These are phyloP conservation scores for Grosmannia clavigera DNA, from an alignment of 2,329 filamentous ascomycete genomes.

Conservation along the genomic window DNA sequence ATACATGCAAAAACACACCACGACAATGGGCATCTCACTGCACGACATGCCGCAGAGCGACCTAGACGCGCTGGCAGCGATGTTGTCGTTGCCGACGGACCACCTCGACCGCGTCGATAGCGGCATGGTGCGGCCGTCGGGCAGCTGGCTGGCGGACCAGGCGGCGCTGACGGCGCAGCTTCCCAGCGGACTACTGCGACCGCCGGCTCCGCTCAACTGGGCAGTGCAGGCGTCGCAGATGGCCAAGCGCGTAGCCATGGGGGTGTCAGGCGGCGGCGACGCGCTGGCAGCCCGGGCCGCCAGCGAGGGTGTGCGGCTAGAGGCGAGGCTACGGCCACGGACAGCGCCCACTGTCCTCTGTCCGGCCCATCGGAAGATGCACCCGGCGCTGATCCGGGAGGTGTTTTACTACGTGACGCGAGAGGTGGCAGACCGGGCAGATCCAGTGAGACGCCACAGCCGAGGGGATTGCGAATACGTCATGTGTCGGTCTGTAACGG, in stretches of 20 bases:
- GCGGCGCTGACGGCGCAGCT: constrained; percentile 4
- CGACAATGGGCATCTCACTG: background rate
- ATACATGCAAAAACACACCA: background rate
- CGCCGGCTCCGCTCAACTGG: constrained; percentile 18
- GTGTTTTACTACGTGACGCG: constrained; percentile 21
- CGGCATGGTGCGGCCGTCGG: background rate
- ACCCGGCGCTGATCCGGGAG: constrained; percentile 13
- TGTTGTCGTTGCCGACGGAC: constrained; percentile 2
- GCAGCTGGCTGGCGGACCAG: constrained; percentile 7
- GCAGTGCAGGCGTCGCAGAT: constrained; percentile 20
- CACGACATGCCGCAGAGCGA: background rate
- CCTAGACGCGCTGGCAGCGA: constrained; percentile 4
- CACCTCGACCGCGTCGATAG: background rate
- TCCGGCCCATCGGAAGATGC: constrained; percentile 10
- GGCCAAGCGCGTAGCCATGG: constrained; percentile 5
- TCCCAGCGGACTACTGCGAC: constrained; percentile 3
- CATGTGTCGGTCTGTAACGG: background rate
- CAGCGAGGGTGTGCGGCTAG: constrained; percentile 2
- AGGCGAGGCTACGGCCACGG: background rate
- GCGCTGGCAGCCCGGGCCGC: constrained; percentile 5
- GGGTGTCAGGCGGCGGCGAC: constrained; percentile 4
- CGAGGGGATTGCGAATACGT: background rate
- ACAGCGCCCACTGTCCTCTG: constrained; percentile 13
- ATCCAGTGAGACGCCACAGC: constrained; percentile 8
- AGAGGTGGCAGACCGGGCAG: constrained; percentile 11